Evolutionary conservation across 345 rosid genomes (phyloP).

Genomic region (Hevea brasiliensis): DNA sequence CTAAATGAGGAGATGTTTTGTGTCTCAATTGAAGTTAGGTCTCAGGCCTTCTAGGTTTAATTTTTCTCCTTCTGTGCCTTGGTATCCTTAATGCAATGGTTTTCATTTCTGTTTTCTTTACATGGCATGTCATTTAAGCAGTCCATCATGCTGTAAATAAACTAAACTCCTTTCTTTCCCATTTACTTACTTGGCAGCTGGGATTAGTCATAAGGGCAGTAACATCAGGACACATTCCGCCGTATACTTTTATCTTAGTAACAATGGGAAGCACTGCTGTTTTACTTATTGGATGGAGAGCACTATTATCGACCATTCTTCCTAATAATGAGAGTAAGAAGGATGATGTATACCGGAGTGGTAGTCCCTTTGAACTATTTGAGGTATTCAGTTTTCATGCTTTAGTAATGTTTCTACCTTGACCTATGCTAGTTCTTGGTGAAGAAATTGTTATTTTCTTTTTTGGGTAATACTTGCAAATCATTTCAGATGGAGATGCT

Average conservation of each 20-base stretch:
- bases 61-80: background rate
- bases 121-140: constrained; percentile 8
- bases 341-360: constrained; percentile 64
- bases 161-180: constrained; percentile 13
- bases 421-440: background rate
- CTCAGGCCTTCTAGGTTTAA: background rate
- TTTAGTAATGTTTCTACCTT: background rate
- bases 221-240: constrained; percentile 57
- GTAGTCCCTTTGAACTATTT: constrained; percentile 85
- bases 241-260: constrained; percentile 53
- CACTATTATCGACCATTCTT: constrained; percentile 52
- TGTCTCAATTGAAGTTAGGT: constrained; percentile 2
- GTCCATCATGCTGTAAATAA: background rate
- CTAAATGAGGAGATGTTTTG: background rate
- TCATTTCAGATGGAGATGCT: background rate
- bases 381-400: constrained; percentile 51
- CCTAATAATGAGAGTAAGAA: constrained; percentile 55
- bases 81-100: background rate
- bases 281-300: constrained; percentile 75
- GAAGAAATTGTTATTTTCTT: background rate
- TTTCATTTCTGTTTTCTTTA: background rate
- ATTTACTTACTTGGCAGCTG: constrained; percentile 42
- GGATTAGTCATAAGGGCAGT: constrained; percentile 56
- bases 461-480: background rate
- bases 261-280: constrained; percentile 74